These are phyloP conservation scores for Apiospora marii DNA, from an alignment of 2,329 filamentous ascomycete genomes.

Conservation along the genomic window DNA sequence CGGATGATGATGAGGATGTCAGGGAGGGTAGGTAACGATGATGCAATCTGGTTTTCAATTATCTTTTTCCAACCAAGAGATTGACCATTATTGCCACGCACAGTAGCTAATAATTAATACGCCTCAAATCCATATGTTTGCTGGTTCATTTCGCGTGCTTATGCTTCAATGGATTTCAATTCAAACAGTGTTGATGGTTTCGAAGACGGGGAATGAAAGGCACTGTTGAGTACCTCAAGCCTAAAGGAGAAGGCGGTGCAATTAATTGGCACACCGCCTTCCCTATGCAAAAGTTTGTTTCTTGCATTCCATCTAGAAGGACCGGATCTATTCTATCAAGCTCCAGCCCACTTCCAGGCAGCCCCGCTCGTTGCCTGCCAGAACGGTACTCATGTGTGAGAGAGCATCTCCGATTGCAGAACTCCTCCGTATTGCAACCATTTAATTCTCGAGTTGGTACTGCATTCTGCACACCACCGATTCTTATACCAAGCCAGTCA, in stretches of 20 bases:
- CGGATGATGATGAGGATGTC: not conserved
- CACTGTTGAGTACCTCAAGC: not conserved
- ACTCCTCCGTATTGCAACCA: not conserved
- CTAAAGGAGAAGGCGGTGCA: not conserved
- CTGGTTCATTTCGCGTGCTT: not conserved
- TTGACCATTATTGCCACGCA: not conserved
- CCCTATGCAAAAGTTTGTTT: not conserved
- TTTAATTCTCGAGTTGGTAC: not conserved
- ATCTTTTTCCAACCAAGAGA: not conserved
- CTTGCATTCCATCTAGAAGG: constrained; percentile 7
- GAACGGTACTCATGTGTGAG: not conserved
- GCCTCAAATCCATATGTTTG: not conserved
- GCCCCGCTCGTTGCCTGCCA: not conserved
- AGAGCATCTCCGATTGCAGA: not conserved
- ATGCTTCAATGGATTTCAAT: not conserved
- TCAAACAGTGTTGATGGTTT: not conserved
- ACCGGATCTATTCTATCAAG: constrained; percentile 18
- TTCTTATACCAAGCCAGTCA: not conserved
- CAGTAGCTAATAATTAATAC: not conserved
- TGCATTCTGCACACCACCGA: not conserved
- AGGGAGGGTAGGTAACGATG: not conserved
- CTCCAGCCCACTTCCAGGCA: constrained; percentile 6
- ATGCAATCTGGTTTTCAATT: not conserved
- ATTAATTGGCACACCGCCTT: not conserved
- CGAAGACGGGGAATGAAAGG: not conserved